phyloP scores from a whole-genome alignment of 108 stramenopile genomes.

The Conticribra guillardii region DNA sequence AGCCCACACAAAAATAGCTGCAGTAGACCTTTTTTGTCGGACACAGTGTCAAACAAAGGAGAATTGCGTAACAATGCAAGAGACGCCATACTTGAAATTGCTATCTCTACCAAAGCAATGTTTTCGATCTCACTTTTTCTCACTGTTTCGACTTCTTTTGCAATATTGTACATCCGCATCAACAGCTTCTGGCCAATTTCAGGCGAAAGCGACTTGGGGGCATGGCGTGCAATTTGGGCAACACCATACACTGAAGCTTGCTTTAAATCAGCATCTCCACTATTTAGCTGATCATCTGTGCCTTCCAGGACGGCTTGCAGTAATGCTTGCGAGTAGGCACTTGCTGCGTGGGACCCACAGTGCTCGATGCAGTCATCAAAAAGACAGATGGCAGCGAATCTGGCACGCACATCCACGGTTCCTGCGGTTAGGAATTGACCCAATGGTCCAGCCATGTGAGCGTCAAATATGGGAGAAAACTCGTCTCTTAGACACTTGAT shows the following conservation, averaged over 20 bases:
- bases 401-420: conserved; percentile 59
- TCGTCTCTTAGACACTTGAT: conserved; percentile 63
- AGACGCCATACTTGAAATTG: background rate
- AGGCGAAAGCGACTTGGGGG: conserved; percentile 43
- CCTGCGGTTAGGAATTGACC: conserved; percentile 51
- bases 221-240: conserved; percentile 70
- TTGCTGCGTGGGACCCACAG: conserved; percentile 68
- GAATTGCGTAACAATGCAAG: background rate
- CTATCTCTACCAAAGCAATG: background rate
- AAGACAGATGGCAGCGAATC: conserved; percentile 70
- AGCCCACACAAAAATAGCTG: background rate
- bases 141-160: too few relatives aligned
- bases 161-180: too few relatives aligned
- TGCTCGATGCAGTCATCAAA: conserved; percentile 87
- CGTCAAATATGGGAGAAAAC: conserved; percentile 67
- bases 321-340: conserved; percentile 53
- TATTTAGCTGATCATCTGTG: conserved; percentile 53
- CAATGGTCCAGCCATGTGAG: conserved; percentile 60
- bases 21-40: background rate
- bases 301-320: conserved; percentile 52
- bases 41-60: background rate
- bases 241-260: conserved; percentile 78
- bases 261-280: conserved; percentile 54
- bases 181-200: conserved; percentile 22
- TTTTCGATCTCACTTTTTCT: too few relatives aligned